phyloP scores from a whole-genome alignment of 2,329 filamentous ascomycete genomes.

The Penicillium sp. region DNA sequence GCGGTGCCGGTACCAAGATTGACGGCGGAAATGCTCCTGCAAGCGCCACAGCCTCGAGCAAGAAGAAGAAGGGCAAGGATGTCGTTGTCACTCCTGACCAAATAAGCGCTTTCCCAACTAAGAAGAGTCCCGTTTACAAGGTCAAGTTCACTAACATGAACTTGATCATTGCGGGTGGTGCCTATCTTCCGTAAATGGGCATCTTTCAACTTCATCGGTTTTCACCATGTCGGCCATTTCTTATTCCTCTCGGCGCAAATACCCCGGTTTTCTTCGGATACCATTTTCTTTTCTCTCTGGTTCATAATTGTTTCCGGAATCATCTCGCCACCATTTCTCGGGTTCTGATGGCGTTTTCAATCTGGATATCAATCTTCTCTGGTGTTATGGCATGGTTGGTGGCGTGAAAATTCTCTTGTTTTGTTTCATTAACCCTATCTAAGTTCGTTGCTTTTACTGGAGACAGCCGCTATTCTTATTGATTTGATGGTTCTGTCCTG shows the following conservation, averaged over 20 bases:
- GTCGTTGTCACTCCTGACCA: slow-evolving; percentile 89
- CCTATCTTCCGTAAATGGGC: slow-evolving; percentile 58
- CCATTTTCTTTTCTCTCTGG: slow-evolving; percentile 4
- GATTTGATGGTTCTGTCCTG: not conserved
- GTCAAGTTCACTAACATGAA: slow-evolving; percentile 96
- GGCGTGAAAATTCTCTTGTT: not conserved
- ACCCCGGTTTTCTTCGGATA: slow-evolving; percentile 20
- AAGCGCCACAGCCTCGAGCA: slow-evolving; percentile 47
- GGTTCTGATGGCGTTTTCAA: slow-evolving; percentile 19
- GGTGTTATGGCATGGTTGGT: slow-evolving; percentile 19
- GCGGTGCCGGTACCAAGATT: slow-evolving; percentile 53
- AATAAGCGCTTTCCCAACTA: slow-evolving; percentile 91
- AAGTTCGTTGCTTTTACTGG: not conserved
- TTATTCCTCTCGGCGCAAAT: slow-evolving; percentile 21
- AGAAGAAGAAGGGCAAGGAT: slow-evolving; percentile 79
- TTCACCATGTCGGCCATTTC: not conserved
- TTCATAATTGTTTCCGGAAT: not conserved
- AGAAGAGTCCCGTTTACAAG: slow-evolving; percentile 93
- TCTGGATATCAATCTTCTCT: slow-evolving; percentile 10
- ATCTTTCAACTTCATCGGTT: not conserved
- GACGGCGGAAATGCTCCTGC: slow-evolving; percentile 58
- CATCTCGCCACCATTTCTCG: not conserved
- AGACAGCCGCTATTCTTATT: not conserved
- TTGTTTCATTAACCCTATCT: not conserved
- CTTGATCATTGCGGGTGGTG: slow-evolving; percentile 80